A percentile compares a stretch with the other conserved stretches of the same genome.
Evolutionary conservation across 768 basidiomycete genomes (phyloP).

Genomic region (Asterophora parasitica): DNA sequence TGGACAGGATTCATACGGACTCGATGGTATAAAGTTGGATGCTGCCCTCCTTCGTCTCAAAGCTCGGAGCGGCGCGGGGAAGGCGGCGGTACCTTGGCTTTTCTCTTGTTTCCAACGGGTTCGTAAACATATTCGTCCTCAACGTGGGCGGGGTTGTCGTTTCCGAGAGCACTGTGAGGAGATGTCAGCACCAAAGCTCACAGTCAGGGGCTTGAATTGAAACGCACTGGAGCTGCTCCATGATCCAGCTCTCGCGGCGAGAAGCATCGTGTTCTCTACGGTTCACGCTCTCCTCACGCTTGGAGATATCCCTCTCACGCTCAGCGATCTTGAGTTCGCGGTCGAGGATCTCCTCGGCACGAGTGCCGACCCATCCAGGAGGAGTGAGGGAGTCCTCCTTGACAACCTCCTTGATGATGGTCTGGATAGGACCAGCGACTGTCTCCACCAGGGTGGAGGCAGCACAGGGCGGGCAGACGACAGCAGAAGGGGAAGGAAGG

Average conservation of each 20-base stretch:
- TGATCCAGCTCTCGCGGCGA: slow-evolving; percentile 85
- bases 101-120: slow-evolving; percentile 61
- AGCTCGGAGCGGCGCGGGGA: slow-evolving; percentile 85
- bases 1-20: slow-evolving; percentile 64
- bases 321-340: slow-evolving; percentile 84
- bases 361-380: slow-evolving; percentile 75
- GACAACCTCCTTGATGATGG: slow-evolving; percentile 83
- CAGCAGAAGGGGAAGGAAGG: slow-evolving; percentile 47
- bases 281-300: slow-evolving; percentile 81
- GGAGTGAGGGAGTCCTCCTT: slow-evolving; percentile 77
- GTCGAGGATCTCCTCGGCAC: slow-evolving; percentile 78
- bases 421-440: slow-evolving; percentile 55
- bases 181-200: slow-evolving; percentile 1
- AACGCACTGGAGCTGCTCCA: slow-evolving; percentile 86
- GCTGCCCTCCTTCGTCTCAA: slow-evolving; percentile 86
- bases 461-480: slow-evolving; percentile 55
- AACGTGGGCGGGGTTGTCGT: slow-evolving; percentile 57
- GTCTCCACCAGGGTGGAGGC: slow-evolving; percentile 52
- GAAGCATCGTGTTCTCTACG: slow-evolving; percentile 84
- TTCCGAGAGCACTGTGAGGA: slow-evolving; percentile 57
- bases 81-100: slow-evolving; percentile 88
- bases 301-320: slow-evolving; percentile 80
- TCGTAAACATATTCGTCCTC: slow-evolving; percentile 84
- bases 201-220: not conserved
- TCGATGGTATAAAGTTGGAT: slow-evolving; percentile 51